Evolutionary conservation across 164 flowering plant genomes (phyloP).

Genomic region (Stephania japonica): DNA sequence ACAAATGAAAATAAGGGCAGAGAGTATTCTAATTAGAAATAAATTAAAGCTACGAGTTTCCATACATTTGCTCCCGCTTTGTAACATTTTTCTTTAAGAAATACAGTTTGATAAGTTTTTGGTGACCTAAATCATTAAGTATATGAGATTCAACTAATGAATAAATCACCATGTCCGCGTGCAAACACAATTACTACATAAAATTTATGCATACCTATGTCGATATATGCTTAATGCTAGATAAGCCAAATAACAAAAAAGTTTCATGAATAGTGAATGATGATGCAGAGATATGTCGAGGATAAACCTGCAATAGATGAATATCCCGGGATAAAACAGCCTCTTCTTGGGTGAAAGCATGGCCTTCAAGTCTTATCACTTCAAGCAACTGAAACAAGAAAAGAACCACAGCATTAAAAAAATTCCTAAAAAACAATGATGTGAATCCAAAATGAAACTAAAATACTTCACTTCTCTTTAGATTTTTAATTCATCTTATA

Average conservation of each 20-base stretch:
- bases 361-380: slow-evolving; percentile 88
- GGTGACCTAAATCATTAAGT: neutral
- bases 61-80: neutral
- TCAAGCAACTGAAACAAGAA: slow-evolving; percentile 61
- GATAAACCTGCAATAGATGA: slow-evolving; percentile 80
- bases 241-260: neutral
- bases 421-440: neutral
- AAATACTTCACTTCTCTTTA: neutral
- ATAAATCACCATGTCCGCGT: neutral
- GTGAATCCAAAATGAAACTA: neutral
- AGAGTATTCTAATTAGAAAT: neutral
- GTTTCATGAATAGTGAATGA: neutral
- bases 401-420: neutral
- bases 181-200: neutral
- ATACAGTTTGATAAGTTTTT: neutral
- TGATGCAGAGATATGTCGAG: slow-evolving; percentile 3
- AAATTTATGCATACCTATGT: neutral
- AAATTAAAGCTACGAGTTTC: neutral
- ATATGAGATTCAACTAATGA: neutral
- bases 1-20: neutral
- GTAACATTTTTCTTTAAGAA: neutral
- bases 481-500: neutral
- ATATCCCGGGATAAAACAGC: slow-evolving; percentile 69
- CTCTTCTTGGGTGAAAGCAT: slow-evolving; percentile 68
- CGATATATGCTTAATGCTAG: neutral